Conservation (phyloP, 768 basidiomycete species). For the Lentinula sp. region DNA sequence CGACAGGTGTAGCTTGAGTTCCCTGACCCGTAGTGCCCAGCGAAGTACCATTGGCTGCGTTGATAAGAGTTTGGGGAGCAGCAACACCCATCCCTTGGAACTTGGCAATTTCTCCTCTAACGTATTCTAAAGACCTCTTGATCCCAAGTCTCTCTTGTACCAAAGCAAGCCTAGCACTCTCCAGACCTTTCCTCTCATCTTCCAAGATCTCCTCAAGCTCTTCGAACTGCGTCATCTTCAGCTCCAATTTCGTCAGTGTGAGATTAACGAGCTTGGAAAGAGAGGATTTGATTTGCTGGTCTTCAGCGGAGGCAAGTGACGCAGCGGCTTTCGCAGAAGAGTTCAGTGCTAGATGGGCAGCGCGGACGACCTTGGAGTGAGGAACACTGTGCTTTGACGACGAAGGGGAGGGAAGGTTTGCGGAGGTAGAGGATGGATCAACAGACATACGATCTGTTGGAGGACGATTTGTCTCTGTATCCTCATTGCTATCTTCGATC, state of each 20-base stretch:
- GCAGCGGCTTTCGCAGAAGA: constrained; percentile 85
- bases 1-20: constrained; percentile 33
- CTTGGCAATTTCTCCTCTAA: constrained; percentile 57
- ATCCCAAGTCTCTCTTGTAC: constrained; percentile 73
- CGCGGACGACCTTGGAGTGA: constrained; percentile 72
- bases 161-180: constrained; percentile 74
- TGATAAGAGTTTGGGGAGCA: neutral
- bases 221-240: constrained; percentile 94
- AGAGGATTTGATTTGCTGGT: constrained; percentile 68
- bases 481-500: constrained; percentile 34
- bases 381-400: constrained; percentile 37
- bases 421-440: constrained; percentile 23
- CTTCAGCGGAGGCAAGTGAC: constrained; percentile 76
- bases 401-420: constrained; percentile 20
- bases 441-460: constrained; percentile 40
- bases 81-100: constrained; percentile 21
- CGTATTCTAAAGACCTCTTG: constrained; percentile 65
- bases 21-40: constrained; percentile 39
- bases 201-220: constrained; percentile 89
- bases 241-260: constrained; percentile 81
- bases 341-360: constrained; percentile 82
- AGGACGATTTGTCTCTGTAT: neutral
- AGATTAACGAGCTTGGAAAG: constrained; percentile 84
- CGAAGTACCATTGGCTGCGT: constrained; percentile 13
- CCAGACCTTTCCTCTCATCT: constrained; percentile 80